Conservation (phyloP, 768 basidiomycete species). For the Rubroboletus satanas region DNA sequence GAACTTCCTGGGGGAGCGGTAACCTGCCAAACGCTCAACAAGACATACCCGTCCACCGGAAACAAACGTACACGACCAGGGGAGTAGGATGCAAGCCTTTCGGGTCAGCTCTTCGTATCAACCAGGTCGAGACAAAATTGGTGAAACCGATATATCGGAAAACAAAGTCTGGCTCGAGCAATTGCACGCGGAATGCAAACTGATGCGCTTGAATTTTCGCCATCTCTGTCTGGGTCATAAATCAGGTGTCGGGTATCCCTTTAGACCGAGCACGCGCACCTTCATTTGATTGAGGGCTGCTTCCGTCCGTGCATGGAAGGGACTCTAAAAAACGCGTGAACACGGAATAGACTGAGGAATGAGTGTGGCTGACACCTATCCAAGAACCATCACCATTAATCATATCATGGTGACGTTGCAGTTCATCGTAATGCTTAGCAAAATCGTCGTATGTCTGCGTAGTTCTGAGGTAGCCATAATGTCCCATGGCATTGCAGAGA, state of each 20-base stretch:
- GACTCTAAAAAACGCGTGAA: slow-evolving; percentile 43
- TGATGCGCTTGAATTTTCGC: slow-evolving; percentile 68
- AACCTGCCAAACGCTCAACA: slow-evolving; percentile 46
- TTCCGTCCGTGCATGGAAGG: slow-evolving; percentile 73
- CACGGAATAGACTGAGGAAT: not conserved
- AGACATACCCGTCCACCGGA: not conserved
- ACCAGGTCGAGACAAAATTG: slow-evolving; percentile 91
- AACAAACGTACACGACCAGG: slow-evolving; percentile 53
- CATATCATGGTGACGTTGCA: slow-evolving; percentile 72
- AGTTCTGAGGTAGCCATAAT: slow-evolving; percentile 83
- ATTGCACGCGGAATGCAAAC: slow-evolving; percentile 77
- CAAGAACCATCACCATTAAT: slow-evolving; percentile 75
- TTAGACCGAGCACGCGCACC: slow-evolving; percentile 34
- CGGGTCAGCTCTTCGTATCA: slow-evolving; percentile 88
- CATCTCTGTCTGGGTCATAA: slow-evolving; percentile 54
- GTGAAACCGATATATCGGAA: slow-evolving; percentile 77
- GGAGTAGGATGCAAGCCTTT: slow-evolving; percentile 70
- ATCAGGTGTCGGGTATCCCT: not conserved
- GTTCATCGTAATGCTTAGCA: slow-evolving; percentile 69
- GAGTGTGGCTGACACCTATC: slow-evolving; percentile 60
- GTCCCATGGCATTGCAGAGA: slow-evolving; percentile 79
- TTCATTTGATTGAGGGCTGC: slow-evolving; percentile 74
- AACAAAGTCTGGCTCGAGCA: slow-evolving; percentile 82
- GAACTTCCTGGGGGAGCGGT: slow-evolving; percentile 82
- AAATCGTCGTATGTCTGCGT: slow-evolving; percentile 73